Percentiles rank a stretch among this genome's conserved stretches.
Evolutionary conservation across 768 basidiomycete genomes (phyloP).

Genomic region (Austroboletus eburneus): DNA sequence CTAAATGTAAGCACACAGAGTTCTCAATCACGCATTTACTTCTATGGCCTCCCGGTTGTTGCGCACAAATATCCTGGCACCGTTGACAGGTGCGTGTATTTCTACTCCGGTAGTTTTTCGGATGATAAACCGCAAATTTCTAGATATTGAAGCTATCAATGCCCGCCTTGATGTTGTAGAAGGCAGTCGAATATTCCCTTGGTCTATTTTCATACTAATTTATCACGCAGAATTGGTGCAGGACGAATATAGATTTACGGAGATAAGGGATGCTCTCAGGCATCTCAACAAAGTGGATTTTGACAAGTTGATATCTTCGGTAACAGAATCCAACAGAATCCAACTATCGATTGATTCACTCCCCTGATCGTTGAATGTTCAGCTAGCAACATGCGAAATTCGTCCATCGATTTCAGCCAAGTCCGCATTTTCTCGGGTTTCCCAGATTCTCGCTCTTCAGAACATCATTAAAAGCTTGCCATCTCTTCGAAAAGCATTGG

Average conservation of each 20-base stretch:
- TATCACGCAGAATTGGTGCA: constrained; percentile 61
- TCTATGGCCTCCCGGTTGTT: constrained; percentile 86
- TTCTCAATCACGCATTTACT: constrained; percentile 79
- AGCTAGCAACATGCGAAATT: constrained; percentile 68
- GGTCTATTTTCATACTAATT: constrained; percentile 1
- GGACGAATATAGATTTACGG: constrained; percentile 67
- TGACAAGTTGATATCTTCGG: constrained; percentile 78
- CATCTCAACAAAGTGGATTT: constrained; percentile 77
- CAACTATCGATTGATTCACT: neutral
- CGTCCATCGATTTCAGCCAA: constrained; percentile 52
- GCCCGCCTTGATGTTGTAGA: constrained; percentile 85
- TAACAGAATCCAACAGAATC: constrained; percentile 33
- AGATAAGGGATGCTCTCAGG: constrained; percentile 65
- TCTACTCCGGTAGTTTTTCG: too few relatives aligned
- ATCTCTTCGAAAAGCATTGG: constrained; percentile 56
- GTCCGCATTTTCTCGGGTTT: constrained; percentile 62
- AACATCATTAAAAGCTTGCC: constrained; percentile 68
- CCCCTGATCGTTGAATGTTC: neutral
- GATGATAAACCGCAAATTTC: neutral
- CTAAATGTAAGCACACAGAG: constrained; percentile 35
- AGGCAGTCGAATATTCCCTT: constrained; percentile 38
- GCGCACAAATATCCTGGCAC: constrained; percentile 76
- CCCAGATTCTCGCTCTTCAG: constrained; percentile 77
- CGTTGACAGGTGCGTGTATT: constrained; percentile 57
- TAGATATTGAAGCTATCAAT: constrained; percentile 53